Base-by-base conservation (phyloP, 192 early-diverging fungal genomes). In the Backusella australiensis region DNA sequence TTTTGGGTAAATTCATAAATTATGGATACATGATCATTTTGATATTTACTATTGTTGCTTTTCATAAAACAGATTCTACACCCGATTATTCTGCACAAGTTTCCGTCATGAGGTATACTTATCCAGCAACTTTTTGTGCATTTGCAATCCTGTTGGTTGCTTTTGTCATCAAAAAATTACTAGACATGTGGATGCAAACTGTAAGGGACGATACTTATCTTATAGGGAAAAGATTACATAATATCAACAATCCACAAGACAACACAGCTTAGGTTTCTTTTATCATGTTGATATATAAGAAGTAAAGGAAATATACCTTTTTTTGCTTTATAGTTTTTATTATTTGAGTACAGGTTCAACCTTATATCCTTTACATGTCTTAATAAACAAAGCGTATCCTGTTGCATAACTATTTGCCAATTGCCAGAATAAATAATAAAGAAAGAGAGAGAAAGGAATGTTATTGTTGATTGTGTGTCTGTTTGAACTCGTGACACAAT, bases 201-300 rank as follows among this genome's bases (percentile, higher is more conserved):
- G 88, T 96, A 5, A 86, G 92, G 21, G 96, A 99, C 46, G 93
- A 94, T 66, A 87, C 90, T 65, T 99, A 94, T 76, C 83, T 96
- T 32, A 90, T 97, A 65, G 97, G 97, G 8, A 86, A 90, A 38
- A 85, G 84, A 80, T 84, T 99, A 76, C 95, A 96, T 78, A 99
- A 99, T 82, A 73, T 96, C 66, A 67, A 75, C n/a, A 34, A 52
- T 26, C 15, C 21, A 67, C 21, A 44, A 71, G 12, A 46, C 9
- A 3, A 1, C 12, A 12, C 23, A 63, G 12, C 9, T 63, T 63
- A 63, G 7, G 7, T 44, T 29, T 17, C 38, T 44, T 32, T 35
- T 29, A 15, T 6, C 3, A 17, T 34, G 52, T 17, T 6, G 23
- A 49, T n/a, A 14, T 38, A 41, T 36, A 72, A 26, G 4, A 29